phyloP scores from a whole-genome alignment of 2,329 filamentous ascomycete species.

The Colletotrichum sp. region DNA sequence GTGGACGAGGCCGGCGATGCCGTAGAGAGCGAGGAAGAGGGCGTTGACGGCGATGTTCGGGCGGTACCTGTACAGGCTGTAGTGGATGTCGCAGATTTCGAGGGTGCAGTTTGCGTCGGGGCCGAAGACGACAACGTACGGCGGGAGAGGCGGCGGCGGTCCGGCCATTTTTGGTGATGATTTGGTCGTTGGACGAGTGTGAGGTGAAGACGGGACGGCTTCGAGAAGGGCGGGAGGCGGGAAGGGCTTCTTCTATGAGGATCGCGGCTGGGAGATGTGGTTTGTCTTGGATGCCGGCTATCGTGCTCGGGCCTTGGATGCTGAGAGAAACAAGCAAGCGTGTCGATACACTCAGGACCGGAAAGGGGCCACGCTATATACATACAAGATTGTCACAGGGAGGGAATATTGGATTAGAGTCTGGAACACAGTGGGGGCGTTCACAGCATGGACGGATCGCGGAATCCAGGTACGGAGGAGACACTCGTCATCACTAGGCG shows the following conservation, averaged over 20 bases:
- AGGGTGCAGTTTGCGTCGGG: slow-evolving; percentile 55
- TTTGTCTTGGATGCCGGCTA: not conserved
- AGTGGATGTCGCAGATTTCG: slow-evolving; percentile 48
- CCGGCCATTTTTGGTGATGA: slow-evolving; percentile 24
- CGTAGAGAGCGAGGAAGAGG: slow-evolving; percentile 47
- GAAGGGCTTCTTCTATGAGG: not conserved
- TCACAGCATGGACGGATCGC: not conserved
- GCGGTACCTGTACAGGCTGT: slow-evolving; percentile 51
- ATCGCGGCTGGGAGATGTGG: not conserved
- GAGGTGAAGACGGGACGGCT: not conserved
- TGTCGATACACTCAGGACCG: not conserved
- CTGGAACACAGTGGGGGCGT: not conserved
- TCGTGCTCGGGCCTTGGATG: not conserved
- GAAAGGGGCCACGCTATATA: not conserved
- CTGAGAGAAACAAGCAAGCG: not conserved
- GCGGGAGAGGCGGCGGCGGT: slow-evolving; percentile 6
- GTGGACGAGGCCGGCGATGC: slow-evolving; percentile 53
- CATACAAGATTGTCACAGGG: not conserved
- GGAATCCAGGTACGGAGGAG: not conserved
- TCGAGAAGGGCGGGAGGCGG: not conserved
- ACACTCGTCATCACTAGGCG: not conserved
- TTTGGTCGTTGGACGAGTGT: not conserved
- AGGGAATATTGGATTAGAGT: not conserved
- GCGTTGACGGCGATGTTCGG: slow-evolving; percentile 47
- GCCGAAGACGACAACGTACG: slow-evolving; percentile 41